These are phyloP conservation scores for Anastatica hierochuntica DNA, from an alignment of 345 rosid species.

Conservation along the genomic window DNA sequence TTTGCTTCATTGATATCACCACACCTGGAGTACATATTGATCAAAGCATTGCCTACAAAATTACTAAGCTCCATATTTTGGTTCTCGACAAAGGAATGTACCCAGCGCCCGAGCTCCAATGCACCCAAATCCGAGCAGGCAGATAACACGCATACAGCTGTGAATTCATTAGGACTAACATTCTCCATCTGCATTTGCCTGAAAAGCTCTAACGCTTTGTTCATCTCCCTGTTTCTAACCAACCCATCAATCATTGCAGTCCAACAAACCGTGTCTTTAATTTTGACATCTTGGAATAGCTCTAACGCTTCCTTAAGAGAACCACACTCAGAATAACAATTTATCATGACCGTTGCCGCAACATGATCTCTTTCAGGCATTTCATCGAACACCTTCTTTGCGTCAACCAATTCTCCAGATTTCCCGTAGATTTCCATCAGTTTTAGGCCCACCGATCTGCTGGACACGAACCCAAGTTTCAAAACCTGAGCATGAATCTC, in stretches of 20 bases:
- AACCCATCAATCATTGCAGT: conserved; percentile 63
- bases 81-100: conserved; percentile 41
- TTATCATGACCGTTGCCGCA: conserved; percentile 38
- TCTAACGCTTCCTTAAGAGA: conserved; percentile 31
- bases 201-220: conserved; percentile 46
- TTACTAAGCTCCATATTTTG: conserved; percentile 32
- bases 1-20: conserved; percentile 46
- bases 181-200: conserved; percentile 46
- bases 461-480: conserved; percentile 41
- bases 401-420: conserved; percentile 30
- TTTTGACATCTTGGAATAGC: conserved; percentile 30
- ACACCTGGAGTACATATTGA: conserved; percentile 51
- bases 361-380: conserved; percentile 52
- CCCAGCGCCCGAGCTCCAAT: conserved; percentile 54
- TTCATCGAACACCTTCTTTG: conserved; percentile 41
- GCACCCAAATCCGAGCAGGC: conserved; percentile 57
- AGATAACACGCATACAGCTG: conserved; percentile 47
- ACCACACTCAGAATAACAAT: conserved; percentile 35
- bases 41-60: conserved; percentile 51
- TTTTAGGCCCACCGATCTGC: conserved; percentile 37
- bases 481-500: conserved; percentile 46
- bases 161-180: conserved; percentile 43
- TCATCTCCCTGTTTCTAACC: conserved; percentile 46
- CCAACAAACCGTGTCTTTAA: conserved; percentile 59
- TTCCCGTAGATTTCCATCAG: conserved; percentile 41